phyloP scores from a whole-genome alignment of 73 alveolate genomes.

The Symbiodinium natans region DNA sequence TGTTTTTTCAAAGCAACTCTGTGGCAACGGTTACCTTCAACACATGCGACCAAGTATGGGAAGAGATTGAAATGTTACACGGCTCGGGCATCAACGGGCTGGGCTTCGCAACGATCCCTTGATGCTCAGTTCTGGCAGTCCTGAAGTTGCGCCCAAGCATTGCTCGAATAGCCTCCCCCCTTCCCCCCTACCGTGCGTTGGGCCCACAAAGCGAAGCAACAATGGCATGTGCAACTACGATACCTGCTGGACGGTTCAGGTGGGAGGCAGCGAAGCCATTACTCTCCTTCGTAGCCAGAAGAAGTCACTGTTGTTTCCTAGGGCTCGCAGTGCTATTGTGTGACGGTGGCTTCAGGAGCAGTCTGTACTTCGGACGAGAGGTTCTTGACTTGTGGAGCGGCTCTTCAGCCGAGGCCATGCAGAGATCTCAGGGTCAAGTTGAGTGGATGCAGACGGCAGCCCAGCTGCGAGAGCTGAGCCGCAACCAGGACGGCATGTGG shows the following conservation, averaged over 20 bases:
- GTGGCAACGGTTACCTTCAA: too few relatives aligned
- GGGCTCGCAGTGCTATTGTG: neutral
- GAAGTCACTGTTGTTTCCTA: too few relatives aligned
- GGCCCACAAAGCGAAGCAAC: too few relatives aligned
- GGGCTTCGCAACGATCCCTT: too few relatives aligned
- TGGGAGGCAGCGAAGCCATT: neutral
- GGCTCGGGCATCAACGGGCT: too few relatives aligned
- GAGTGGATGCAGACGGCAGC: constrained; percentile 67
- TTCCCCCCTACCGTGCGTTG: too few relatives aligned
- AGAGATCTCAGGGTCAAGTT: constrained; percentile 65
- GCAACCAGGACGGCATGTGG: neutral
- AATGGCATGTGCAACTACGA: neutral
- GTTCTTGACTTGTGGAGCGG: neutral
- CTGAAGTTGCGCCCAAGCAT: too few relatives aligned
- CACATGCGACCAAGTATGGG: too few relatives aligned
- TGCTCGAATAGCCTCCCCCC: too few relatives aligned
- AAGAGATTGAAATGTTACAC: too few relatives aligned
- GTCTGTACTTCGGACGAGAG: neutral
- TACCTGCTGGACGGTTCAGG: neutral
- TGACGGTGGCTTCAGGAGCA: neutral
- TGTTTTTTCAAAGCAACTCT: too few relatives aligned
- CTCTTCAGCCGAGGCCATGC: constrained; percentile 30
- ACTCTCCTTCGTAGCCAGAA: neutral
- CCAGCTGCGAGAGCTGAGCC: constrained; percentile 45
- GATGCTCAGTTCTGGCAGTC: too few relatives aligned